Percentiles rank a stretch among this genome's conserved stretches.
Evolutionary conservation across 345 rosid genomes (phyloP).

Genomic region (Anastatica hierochuntica): DNA sequence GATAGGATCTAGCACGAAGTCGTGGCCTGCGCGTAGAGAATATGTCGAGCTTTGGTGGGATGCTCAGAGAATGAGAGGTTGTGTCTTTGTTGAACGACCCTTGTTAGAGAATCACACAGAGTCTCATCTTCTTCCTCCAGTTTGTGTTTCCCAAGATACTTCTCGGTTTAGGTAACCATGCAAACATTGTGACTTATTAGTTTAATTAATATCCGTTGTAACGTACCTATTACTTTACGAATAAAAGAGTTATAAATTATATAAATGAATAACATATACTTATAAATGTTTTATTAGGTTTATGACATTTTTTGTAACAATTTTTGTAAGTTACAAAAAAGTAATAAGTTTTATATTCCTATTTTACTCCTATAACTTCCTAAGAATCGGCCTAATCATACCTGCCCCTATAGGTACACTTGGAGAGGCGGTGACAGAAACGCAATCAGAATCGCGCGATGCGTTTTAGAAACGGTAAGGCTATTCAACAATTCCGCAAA

Average conservation of each 20-base stretch:
- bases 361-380: no score
- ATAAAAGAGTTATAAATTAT: neutral
- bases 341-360: no score
- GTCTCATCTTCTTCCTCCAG: constrained; percentile 41
- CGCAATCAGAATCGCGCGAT: constrained; percentile 68
- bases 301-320: neutral
- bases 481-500: constrained; percentile 21
- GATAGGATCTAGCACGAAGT: constrained; percentile 41
- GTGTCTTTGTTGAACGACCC: constrained; percentile 41
- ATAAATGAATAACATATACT: no score
- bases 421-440: constrained; percentile 45
- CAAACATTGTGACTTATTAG: neutral
- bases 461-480: constrained; percentile 43
- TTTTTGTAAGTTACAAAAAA: no score
- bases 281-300: neutral
- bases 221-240: neutral
- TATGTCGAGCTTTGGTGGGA: constrained; percentile 77
- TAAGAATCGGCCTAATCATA: no score
- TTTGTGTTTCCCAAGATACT: constrained; percentile 61
- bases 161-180: constrained; percentile 39
- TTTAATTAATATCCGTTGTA: neutral
- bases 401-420: constrained; percentile 36
- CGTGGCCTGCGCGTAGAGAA: constrained; percentile 51
- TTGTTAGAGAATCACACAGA: constrained; percentile 11
- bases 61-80: constrained; percentile 49